Percentiles rank a stretch among this genome's conserved stretches.
These are phyloP conservation scores for Trametes polyzona DNA, from an alignment of 1,284 basidiomycete genomes.

Conservation along the genomic window DNA sequence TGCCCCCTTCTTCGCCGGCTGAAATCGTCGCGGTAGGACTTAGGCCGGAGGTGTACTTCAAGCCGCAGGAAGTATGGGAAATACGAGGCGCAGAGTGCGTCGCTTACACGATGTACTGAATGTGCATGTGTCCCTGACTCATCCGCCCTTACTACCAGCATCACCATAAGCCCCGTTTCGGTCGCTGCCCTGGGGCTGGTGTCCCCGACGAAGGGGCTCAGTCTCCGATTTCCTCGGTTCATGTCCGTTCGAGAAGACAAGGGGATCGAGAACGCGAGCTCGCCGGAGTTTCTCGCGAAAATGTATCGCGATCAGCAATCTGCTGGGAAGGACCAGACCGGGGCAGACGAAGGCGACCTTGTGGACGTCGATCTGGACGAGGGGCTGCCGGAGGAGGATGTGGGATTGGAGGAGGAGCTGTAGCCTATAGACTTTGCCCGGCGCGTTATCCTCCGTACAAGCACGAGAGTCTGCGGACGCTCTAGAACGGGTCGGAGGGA, in stretches of 20 bases:
- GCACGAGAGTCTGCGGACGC: not conserved
- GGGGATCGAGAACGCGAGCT: slow-evolving; percentile 75
- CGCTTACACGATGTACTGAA: not conserved
- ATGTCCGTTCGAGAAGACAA: slow-evolving; percentile 84
- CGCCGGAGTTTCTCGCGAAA: slow-evolving; percentile 69
- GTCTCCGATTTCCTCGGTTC: slow-evolving; percentile 91
- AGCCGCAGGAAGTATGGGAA: slow-evolving; percentile 89
- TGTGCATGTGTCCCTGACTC: not conserved
- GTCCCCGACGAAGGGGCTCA: slow-evolving; percentile 71
- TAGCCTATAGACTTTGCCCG: slow-evolving; percentile 4
- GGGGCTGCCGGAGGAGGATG: slow-evolving; percentile 24
- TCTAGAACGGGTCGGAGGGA: not conserved
- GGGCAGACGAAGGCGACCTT: slow-evolving; percentile 59
- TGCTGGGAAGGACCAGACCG: slow-evolving; percentile 40
- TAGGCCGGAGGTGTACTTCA: slow-evolving; percentile 83
- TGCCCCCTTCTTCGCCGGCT: not conserved
- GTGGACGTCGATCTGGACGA: slow-evolving; percentile 51
- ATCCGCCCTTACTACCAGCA: slow-evolving; percentile 45
- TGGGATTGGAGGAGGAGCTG: slow-evolving; percentile 32
- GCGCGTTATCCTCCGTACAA: slow-evolving; percentile 8
- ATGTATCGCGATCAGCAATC: slow-evolving; percentile 71
- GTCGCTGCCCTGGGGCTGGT: slow-evolving; percentile 78
- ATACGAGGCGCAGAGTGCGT: slow-evolving; percentile 87
- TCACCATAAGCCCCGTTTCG: slow-evolving; percentile 90
- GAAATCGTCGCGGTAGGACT: slow-evolving; percentile 52